These are phyloP conservation scores for Pseudoneurospora amorphoporcata DNA, from an alignment of 495 filamentous ascomycete species.

Conservation along the genomic window DNA sequence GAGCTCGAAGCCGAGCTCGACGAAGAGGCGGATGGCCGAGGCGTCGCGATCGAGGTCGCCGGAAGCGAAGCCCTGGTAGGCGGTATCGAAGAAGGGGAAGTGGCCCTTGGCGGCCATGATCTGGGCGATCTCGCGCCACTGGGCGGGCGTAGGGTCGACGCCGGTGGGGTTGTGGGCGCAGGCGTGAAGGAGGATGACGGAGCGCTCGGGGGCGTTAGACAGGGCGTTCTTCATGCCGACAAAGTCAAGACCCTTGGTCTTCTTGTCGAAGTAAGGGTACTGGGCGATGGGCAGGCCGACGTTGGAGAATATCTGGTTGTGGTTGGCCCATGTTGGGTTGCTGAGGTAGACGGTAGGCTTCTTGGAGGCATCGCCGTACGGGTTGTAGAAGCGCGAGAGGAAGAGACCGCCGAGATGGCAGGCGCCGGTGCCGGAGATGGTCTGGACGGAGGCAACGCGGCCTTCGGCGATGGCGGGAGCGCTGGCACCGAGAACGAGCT, in stretches of 20 bases:
- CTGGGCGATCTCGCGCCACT: slow-evolving; percentile 83
- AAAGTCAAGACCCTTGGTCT: slow-evolving; percentile 87
- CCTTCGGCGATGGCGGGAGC: slow-evolving; percentile 78
- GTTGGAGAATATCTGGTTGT: slow-evolving; percentile 97
- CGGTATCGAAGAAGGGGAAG: slow-evolving; percentile 98
- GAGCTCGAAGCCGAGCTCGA: slow-evolving; percentile 91
- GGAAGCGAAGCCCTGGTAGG: slow-evolving; percentile 97
- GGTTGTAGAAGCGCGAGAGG: slow-evolving; percentile 65
- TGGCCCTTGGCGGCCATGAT: slow-evolving; percentile 65
- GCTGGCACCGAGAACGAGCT: slow-evolving; percentile 71
- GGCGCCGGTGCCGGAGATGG: slow-evolving; percentile 87
- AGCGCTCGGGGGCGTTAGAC: slow-evolving; percentile 57
- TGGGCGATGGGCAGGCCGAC: slow-evolving; percentile 64
- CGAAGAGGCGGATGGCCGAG: slow-evolving; percentile 85
- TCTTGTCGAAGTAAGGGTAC: slow-evolving; percentile 87
- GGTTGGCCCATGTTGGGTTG: slow-evolving; percentile 94
- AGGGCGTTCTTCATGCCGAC: slow-evolving; percentile 70
- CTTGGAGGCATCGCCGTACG: slow-evolving; percentile 38
- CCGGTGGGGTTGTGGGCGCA: slow-evolving; percentile 98
- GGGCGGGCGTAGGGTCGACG: slow-evolving; percentile 86
- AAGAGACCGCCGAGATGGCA: slow-evolving; percentile 84
- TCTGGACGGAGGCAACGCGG: slow-evolving; percentile 63
- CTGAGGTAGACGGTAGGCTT: slow-evolving; percentile 76
- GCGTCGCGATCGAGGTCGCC: slow-evolving; percentile 78
- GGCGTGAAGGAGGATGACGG: slow-evolving; percentile 85